Evolutionary conservation across 106 monocot species (phyloP), one percentile per base, ranked within the genome.

Genomic region (Phalaenopsis equestris): DNA sequence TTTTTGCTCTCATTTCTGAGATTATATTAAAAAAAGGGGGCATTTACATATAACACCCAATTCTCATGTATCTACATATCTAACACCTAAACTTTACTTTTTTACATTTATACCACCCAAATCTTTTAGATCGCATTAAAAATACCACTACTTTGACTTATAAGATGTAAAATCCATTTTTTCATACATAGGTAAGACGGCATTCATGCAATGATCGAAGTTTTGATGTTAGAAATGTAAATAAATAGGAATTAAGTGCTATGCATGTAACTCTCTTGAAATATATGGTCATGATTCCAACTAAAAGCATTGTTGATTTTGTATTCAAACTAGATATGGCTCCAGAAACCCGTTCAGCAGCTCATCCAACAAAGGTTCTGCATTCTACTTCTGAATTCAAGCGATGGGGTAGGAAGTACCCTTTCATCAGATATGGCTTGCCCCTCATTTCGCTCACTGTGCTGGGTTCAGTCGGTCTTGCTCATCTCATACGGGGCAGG

Each of bases 401-500:
- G 74, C 81, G 93, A 70, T 96, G 93, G 93, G 90, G 96, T 15
- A 86, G 90, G 76, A 93, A 86, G 70, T 86, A 87, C 68, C 93
- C 96, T 8, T 93, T 96, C 76, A 52, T 96, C 56, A 85, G 90
- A 76, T 96, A 96, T 79, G 96, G 96, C 5, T 81, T 93, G 55
- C 93, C 96, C 4, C 86, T 96, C 55, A 89, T 96, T 79, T 96
- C 96, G 19, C 84, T 92, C 41, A 90, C 90, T 7, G 92, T 92
- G 14, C 81, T 94, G 15, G 96, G 96, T n/a, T 85, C 90, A 12
- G 73, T 96, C 38, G 96, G 96, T 21, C 92, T 96, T n/a, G 87
- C 88, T 75, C 94, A 94, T 90, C 88, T 96, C 73, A 84, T 96
- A 45, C 86, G 88, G 80, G 96, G 96, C 80, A 88, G 96, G 96